Evolutionary conservation across 2,329 filamentous ascomycete genomes (phyloP).

Genomic region (Ramularia collo-cygni): DNA sequence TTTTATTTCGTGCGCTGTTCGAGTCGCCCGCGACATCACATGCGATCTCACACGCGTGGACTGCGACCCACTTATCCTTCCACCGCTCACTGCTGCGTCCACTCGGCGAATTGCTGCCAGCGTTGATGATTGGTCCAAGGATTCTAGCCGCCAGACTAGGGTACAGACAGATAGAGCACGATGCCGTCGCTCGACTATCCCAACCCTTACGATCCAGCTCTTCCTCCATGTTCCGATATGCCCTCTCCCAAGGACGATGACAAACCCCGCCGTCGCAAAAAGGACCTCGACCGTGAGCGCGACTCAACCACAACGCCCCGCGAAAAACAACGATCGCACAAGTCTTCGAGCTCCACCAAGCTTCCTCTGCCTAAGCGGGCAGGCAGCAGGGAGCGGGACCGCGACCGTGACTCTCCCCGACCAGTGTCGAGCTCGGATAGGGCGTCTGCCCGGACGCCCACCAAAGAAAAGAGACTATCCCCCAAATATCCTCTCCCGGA

Average conservation of each 20-base stretch:
- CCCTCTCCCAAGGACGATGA: slow-evolving; percentile 20
- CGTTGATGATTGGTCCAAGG: too few species aligned
- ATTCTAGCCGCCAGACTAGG: too few species aligned
- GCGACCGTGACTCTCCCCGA: slow-evolving; percentile 20
- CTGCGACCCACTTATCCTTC: too few species aligned
- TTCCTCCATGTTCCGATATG: slow-evolving; percentile 16
- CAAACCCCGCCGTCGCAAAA: slow-evolving; percentile 24
- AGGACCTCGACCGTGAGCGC: slow-evolving; percentile 25
- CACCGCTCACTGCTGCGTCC: too few species aligned
- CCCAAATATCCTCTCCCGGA: slow-evolving; percentile 39
- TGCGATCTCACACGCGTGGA: too few species aligned
- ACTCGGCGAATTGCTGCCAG: background rate
- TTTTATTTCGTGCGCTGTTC: too few species aligned
- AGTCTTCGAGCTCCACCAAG: slow-evolving; percentile 24
- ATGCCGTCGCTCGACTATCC: slow-evolving; percentile 14
- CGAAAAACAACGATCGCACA: slow-evolving; percentile 24
- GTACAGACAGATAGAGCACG: too few species aligned
- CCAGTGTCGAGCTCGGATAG: slow-evolving; percentile 8
- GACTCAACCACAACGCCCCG: slow-evolving; percentile 21
- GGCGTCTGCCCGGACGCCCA: slow-evolving; percentile 3
- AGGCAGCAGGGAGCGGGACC: slow-evolving; percentile 23
- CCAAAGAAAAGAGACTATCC: slow-evolving; percentile 12
- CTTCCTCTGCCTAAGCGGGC: slow-evolving; percentile 20
- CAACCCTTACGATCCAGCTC: slow-evolving; percentile 13
- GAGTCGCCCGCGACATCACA: too few species aligned